phyloP scores from a whole-genome alignment of 352 stramenopile species.

The Phytophthora chlamydospora region DNA sequence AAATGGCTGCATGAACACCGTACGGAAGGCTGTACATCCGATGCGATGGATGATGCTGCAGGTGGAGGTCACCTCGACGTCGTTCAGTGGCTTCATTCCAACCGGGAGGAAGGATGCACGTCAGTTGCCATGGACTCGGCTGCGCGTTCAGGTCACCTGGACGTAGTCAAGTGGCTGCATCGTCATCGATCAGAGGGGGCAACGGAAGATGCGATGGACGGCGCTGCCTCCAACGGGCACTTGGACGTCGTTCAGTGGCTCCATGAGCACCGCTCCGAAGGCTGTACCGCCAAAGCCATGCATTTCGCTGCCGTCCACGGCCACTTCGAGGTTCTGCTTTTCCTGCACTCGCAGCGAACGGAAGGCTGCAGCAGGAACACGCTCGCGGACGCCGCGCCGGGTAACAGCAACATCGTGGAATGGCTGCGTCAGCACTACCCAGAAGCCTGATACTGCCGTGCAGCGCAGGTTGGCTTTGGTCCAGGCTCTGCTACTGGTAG shows the following conservation, averaged over 20 bases:
- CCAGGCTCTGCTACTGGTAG: no score
- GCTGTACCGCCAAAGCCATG: constrained; percentile 37
- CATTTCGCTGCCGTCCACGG: constrained; percentile 38
- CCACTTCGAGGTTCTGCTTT: constrained; percentile 41
- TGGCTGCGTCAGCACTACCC: constrained; percentile 28
- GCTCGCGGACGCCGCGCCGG: constrained; percentile 16
- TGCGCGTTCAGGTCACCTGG: constrained; percentile 17
- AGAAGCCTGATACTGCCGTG: no score
- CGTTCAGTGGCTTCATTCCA: constrained; percentile 38
- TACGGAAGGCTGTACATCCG: constrained; percentile 25
- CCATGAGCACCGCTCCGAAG: constrained; percentile 29
- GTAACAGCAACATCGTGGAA: constrained; percentile 15
- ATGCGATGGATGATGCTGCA: constrained; percentile 42
- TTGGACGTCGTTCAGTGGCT: constrained; percentile 26
- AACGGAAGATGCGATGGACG: constrained; percentile 26
- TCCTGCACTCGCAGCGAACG: constrained; percentile 33
- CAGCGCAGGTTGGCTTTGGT: no score
- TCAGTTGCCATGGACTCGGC: constrained; percentile 30
- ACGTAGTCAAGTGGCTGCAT: constrained; percentile 31
- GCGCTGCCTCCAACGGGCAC: constrained; percentile 19
- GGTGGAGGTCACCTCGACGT: constrained; percentile 40
- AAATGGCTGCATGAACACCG: constrained; percentile 5
- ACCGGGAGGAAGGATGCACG: constrained; percentile 30
- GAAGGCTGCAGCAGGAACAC: constrained; percentile 37
- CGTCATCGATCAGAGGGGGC: constrained; percentile 16